Percentiles rank a stretch among this genome's conserved stretches.
phyloP scores from a whole-genome alignment of 257 asterid genomes.

The Coffea canephora region DNA sequence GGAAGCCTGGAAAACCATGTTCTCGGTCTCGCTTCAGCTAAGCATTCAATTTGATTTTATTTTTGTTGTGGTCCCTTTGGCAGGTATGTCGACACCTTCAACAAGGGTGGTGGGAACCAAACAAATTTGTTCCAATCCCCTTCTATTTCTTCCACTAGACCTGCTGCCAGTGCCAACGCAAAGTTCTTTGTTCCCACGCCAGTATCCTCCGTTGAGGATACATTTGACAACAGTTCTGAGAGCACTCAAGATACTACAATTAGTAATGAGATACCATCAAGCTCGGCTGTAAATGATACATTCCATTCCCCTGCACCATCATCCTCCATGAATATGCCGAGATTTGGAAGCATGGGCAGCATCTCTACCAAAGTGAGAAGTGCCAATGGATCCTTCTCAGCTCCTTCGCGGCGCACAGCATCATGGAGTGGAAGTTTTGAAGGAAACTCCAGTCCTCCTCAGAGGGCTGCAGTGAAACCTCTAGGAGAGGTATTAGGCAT shows the following conservation, averaged over 20 bases:
- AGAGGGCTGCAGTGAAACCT: constrained; percentile 35
- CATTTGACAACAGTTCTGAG: constrained; percentile 28
- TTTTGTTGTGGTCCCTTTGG: constrained; percentile 15
- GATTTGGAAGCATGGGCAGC: constrained; percentile 70
- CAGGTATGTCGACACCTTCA: constrained; percentile 50
- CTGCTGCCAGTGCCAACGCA: constrained; percentile 49
- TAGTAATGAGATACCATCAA: constrained; percentile 34
- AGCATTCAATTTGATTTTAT: neutral
- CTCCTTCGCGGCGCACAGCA: constrained; percentile 65
- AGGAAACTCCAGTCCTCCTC: constrained; percentile 40
- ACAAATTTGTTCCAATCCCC: constrained; percentile 65
- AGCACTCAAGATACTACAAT: constrained; percentile 32
- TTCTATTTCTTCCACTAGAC: constrained; percentile 51
- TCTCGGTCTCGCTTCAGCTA: neutral
- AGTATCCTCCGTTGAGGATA: constrained; percentile 42
- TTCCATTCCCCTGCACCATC: constrained; percentile 32
- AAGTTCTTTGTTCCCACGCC: constrained; percentile 78
- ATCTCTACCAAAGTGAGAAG: constrained; percentile 36
- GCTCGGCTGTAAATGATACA: constrained; percentile 33
- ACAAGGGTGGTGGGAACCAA: constrained; percentile 69
- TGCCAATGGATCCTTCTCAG: constrained; percentile 33
- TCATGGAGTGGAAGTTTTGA: constrained; percentile 89
- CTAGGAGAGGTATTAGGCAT: constrained; percentile 56
- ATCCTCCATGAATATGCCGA: constrained; percentile 44
- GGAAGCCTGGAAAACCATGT: neutral